Evolutionary conservation across 805 yeast genomes (phyloP), one percentile per base, ranked within the genome.

Genomic region (Yarrowia hollandica): DNA sequence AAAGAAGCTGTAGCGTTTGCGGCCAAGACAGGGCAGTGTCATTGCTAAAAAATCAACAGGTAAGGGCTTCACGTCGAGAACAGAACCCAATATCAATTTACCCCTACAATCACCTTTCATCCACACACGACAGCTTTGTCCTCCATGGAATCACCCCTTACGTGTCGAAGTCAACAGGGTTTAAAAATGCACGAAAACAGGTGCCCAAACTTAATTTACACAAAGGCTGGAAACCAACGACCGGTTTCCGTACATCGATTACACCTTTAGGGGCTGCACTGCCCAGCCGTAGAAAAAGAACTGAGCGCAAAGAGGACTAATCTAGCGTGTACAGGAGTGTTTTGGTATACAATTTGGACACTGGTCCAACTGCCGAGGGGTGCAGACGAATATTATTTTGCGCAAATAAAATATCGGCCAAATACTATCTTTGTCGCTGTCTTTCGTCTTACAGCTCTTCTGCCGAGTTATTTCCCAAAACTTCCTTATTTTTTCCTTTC

Each of bases 121-220:
- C n/a, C n/a, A n/a, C n/a, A n/a, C n/a, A n/a, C n/a, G n/a, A n/a
- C n/a, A n/a, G n/a, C n/a, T n/a, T n/a, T n/a, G n/a, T n/a, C n/a
- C n/a, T n/a, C n/a, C n/a, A n/a, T n/a, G n/a, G n/a, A n/a, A n/a
- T n/a, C n/a, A n/a, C n/a, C n/a, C n/a, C n/a, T n/a, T n/a, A n/a
- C n/a, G n/a, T n/a, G n/a, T 25, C 48, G 48, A 41, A 41, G 48
- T 18, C 15, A 26, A 41, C 48, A 41, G 16, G 48, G 16, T 41
- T 41, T 41, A 25, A 9, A 41, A 41, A 9, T 26, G 48, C 48
- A 41, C 48, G 48, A 41, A 41, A 41, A 41, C 48, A 41, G 48
- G 48, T 41, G 48, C 12, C 48, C 16, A 14, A 41, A 41, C 48
- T 22, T 41, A 25, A 16, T 15, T 5, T 2, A 8, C 16, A 38